These are phyloP conservation scores for Penicillium nucicola DNA, from an alignment of 495 filamentous ascomycete species.

Conservation along the genomic window DNA sequence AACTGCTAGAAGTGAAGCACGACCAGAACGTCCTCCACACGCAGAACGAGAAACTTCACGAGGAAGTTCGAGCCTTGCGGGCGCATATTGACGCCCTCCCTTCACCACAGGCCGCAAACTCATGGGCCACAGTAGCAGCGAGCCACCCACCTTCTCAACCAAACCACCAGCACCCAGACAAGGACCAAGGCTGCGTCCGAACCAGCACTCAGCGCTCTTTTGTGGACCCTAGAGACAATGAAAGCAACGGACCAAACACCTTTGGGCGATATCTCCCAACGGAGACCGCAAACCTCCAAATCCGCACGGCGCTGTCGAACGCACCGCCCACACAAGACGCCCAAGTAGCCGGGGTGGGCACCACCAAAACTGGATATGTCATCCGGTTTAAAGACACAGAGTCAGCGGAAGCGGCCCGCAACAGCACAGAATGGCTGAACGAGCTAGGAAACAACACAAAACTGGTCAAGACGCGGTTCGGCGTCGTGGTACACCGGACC, in stretches of 20 bases:
- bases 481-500: constrained; percentile 18
- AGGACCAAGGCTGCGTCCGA: constrained; percentile 5
- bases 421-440: constrained; percentile 4
- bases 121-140: too few species aligned
- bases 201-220: constrained; percentile 15
- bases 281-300: constrained; percentile 12
- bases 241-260: constrained; percentile 5
- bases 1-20: too few species aligned
- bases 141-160: too few species aligned
- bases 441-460: constrained; percentile 19
- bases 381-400: constrained; percentile 20
- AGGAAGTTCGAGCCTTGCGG: too few species aligned
- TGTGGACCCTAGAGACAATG: constrained; percentile 18
- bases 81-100: constrained; percentile 3
- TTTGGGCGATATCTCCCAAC: constrained; percentile 20
- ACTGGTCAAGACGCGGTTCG: constrained; percentile 18
- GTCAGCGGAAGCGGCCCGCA: constrained; percentile 13
- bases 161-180: constrained; percentile 1
- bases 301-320: constrained; percentile 12
- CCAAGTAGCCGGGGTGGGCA: constrained; percentile 13
- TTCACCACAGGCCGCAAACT: not conserved
- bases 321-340: constrained; percentile 12
- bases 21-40: too few species aligned
- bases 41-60: too few species aligned
- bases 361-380: constrained; percentile 20